A percentile compares a stretch with the other conserved stretches of the same genome.
These are phyloP conservation scores for Pichia heedii DNA, from an alignment of 805 yeast genomes.

Conservation along the genomic window DNA sequence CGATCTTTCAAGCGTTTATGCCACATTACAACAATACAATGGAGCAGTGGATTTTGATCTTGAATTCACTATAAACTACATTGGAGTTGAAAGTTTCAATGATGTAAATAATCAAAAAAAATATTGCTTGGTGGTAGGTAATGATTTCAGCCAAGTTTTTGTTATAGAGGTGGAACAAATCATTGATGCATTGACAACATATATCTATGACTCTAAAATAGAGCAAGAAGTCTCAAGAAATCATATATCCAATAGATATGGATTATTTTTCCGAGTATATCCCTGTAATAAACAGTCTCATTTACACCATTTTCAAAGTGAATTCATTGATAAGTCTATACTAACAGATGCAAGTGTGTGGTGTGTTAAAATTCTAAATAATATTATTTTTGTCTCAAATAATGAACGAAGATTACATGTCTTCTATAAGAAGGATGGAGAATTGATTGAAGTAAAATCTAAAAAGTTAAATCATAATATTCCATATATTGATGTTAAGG, in stretches of 20 bases:
- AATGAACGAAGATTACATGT: constrained; percentile 41
- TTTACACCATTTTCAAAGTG: neutral
- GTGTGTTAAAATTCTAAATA: constrained; percentile 45
- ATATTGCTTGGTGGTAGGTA: neutral
- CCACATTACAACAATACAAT: neutral
- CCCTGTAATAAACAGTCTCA: no score
- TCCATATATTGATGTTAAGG: constrained; percentile 29
- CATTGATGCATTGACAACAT: neutral
- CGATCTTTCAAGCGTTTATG: no score
- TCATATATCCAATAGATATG: neutral
- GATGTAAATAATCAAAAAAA: neutral
- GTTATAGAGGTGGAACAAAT: neutral
- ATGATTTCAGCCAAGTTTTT: constrained; percentile 3
- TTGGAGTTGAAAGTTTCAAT: neutral
- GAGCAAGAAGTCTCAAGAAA: neutral
- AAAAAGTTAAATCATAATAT: constrained; percentile 45
- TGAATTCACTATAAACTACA: constrained; percentile 1
- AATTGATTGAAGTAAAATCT: constrained; percentile 14
- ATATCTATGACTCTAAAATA: no score
- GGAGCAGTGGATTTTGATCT: neutral
- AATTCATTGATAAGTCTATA: neutral
- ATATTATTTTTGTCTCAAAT: constrained; percentile 42
- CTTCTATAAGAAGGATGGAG: constrained; percentile 16
- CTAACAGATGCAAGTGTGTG: constrained; percentile 30
- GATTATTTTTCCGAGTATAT: neutral